A percentile compares a stretch with the other conserved stretches of the same genome.
Conservation (phyloP, 2,329 filamentous ascomycete species). For the Aureobasidium mangrovei region DNA sequence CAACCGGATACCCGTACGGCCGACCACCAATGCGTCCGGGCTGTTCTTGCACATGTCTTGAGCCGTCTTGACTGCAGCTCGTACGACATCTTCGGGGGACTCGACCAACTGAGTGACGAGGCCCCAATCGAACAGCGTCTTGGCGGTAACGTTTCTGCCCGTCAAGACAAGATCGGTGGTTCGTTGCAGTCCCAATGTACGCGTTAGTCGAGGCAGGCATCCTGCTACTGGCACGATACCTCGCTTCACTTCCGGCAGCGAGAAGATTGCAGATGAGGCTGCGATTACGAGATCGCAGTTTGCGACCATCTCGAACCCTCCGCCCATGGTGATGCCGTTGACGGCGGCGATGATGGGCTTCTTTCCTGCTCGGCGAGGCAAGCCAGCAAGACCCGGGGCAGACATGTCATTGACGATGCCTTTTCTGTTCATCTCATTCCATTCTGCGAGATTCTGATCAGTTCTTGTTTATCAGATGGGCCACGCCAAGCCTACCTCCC, state of each 20-base stretch:
- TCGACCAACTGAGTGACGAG: constrained; percentile 34
- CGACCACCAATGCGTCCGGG: constrained; percentile 19
- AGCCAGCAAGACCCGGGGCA: constrained; percentile 43
- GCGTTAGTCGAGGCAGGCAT: constrained; percentile 43
- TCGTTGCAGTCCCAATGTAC: constrained; percentile 40
- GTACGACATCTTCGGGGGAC: constrained; percentile 23
- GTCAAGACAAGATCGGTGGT: constrained; percentile 44
- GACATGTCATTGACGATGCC: constrained; percentile 22
- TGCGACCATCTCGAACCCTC: constrained; percentile 49
- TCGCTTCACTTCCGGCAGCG: constrained; percentile 45
- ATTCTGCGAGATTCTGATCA: constrained; percentile 17
- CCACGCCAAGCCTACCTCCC: constrained; percentile 34
- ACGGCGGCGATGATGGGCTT: constrained; percentile 54
- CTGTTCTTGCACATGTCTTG: constrained; percentile 18
- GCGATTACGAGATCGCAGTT: constrained; percentile 50
- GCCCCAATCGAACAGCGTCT: constrained; percentile 36
- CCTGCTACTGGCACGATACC: constrained; percentile 48
- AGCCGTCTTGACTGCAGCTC: constrained; percentile 16
- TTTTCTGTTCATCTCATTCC: constrained; percentile 21
- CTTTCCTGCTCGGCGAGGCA: constrained; percentile 49
- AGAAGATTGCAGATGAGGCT: constrained; percentile 43
- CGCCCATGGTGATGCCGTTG: constrained; percentile 49
- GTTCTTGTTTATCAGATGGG: constrained; percentile 1
- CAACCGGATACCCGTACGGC: constrained; percentile 18
- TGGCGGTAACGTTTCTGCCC: constrained; percentile 37